phyloP scores from a whole-genome alignment of 441 rosid genomes.

The Biscutella laevigata region DNA sequence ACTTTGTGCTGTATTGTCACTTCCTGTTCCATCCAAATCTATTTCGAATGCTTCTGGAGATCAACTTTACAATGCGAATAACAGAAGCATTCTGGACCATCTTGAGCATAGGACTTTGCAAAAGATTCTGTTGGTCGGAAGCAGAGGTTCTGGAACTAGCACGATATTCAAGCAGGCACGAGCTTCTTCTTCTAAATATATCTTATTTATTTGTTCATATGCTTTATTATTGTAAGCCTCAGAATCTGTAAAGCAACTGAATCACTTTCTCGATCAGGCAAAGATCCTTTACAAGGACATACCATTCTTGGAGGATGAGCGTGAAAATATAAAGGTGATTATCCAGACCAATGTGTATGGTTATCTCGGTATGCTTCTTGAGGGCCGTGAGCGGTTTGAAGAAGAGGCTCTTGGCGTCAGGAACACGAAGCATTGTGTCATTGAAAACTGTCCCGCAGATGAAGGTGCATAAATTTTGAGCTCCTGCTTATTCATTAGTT shows the following conservation, averaged over 20 bases:
- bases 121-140: conserved; percentile 80
- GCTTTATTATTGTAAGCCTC: background rate
- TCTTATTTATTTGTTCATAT: conserved; percentile 4
- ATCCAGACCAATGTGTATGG: conserved; percentile 84
- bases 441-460: conserved; percentile 33
- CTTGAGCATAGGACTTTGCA: conserved; percentile 50
- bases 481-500: conserved; percentile 9
- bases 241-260: background rate
- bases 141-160: conserved; percentile 80
- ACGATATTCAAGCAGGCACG: conserved; percentile 90
- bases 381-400: conserved; percentile 82
- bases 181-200: conserved; percentile 2
- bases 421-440: conserved; percentile 27
- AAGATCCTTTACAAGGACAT: conserved; percentile 69
- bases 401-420: conserved; percentile 56
- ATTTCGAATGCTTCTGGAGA: conserved; percentile 42
- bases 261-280: conserved; percentile 46
- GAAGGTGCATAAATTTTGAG: conserved; percentile 20
- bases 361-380: conserved; percentile 81
- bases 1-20: conserved; percentile 63
- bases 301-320: conserved; percentile 82
- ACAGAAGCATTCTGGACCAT: conserved; percentile 61
- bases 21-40: conserved; percentile 71
- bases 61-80: conserved; percentile 33
- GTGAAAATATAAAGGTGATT: conserved; percentile 59